Evolutionary conservation across 495 filamentous ascomycete species (phyloP), one percentile per base, ranked within the genome.

Genomic region (Xylaria longipes): DNA sequence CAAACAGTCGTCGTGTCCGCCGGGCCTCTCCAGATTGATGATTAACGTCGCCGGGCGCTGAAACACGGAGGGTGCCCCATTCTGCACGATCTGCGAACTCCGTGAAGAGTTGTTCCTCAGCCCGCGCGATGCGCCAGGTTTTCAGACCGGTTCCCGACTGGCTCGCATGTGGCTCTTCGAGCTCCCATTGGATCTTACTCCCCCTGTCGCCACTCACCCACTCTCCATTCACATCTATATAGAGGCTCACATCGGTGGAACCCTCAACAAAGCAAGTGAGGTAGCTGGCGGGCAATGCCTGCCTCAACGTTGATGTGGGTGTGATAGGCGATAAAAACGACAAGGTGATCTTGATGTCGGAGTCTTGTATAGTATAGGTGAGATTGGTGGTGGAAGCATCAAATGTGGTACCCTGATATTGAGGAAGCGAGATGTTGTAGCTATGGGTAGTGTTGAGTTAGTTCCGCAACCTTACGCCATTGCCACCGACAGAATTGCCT

Each of bases 271-370:
- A 81, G 43, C 97, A 86, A 11, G 90, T 92, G 52, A 97, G 69
- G 77, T 98, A 98, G 48, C 91, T 91, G 17, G 94, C 95, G 35
- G 95, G 95, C 48, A 98, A 90, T 35, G 93, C 91, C 85, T 98
- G 95, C 74, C 94, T 89, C 71, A 97, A 83, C 65, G 94, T 97
- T 68, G 95, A 97, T 5, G 93, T 93, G 4, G 94, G 94, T 0
- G 95, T 98, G 57, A 98, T 93, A 6, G 95, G 95, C 29, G 94
- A 97, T 46, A 97, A 86, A 81, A 97, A 97, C 2, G 94, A 95
- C 29, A 97, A 86, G 3, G 88, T 89, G 66, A 98, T 80, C 67
- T 90, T 87, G 20, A 88, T 79, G 7, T 79, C 75, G 5, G 88
- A 83, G 5, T 84, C 82, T 4, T 85, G 84, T 50, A 98, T 89